A percentile compares a stretch with the other conserved stretches of the same genome.
Evolutionary conservation across 2,329 filamentous ascomycete species (phyloP).

Genomic region (Phialophora tarda): DNA sequence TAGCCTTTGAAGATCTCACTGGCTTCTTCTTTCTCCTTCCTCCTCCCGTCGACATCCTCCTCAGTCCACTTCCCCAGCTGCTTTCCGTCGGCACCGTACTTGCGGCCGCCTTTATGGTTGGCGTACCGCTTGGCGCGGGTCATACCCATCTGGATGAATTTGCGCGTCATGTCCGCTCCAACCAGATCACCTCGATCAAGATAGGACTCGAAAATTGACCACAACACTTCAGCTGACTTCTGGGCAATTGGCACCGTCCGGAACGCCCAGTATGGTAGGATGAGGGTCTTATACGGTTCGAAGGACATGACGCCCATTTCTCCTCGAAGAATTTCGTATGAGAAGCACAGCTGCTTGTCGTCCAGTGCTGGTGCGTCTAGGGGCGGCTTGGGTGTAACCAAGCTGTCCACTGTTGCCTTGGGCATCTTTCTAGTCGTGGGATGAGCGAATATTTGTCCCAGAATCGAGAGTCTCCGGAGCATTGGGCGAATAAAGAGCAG

Average conservation of each 20-base stretch:
- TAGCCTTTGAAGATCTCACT: constrained; percentile 41
- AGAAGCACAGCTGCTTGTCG: constrained; percentile 33
- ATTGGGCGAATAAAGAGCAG: not conserved
- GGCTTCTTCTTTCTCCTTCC: constrained; percentile 41
- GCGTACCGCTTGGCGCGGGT: constrained; percentile 65
- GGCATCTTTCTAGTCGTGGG: constrained; percentile 18
- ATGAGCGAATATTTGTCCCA: not conserved
- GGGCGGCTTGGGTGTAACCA: constrained; percentile 29
- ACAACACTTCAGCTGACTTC: constrained; percentile 57
- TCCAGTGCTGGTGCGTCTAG: constrained; percentile 36
- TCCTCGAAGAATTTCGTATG: constrained; percentile 64
- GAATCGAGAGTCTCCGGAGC: not conserved
- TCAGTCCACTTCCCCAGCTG: constrained; percentile 42
- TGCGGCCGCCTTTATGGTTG: constrained; percentile 61
- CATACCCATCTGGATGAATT: constrained; percentile 71
- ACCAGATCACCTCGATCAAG: constrained; percentile 62
- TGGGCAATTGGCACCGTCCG: constrained; percentile 59
- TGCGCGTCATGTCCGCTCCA: constrained; percentile 68
- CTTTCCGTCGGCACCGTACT: constrained; percentile 55
- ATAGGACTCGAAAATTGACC: constrained; percentile 59
- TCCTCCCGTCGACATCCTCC: constrained; percentile 47
- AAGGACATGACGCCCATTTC: constrained; percentile 67
- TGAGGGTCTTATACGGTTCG: constrained; percentile 66
- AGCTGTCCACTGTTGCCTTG: constrained; percentile 31
- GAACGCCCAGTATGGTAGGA: constrained; percentile 67